Percentiles rank a stretch among this genome's conserved stretches.
These are phyloP conservation scores for Limtongia smithiae DNA, from an alignment of 805 yeast genomes.

Conservation along the genomic window DNA sequence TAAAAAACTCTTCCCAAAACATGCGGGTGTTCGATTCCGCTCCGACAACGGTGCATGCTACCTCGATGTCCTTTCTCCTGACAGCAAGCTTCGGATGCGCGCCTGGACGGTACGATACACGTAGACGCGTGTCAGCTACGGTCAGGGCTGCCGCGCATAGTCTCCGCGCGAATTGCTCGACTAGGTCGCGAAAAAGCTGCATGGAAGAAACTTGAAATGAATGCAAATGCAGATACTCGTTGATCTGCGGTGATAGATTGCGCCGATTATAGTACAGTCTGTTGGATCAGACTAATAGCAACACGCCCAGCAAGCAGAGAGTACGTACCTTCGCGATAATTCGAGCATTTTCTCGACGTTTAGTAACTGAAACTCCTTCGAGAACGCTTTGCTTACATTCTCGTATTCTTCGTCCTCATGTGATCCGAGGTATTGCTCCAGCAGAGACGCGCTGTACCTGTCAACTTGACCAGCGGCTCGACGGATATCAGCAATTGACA, in stretches of 20 bases:
- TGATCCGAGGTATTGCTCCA: background rate
- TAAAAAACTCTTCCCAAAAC: conserved; percentile 5
- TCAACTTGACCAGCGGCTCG: conserved; percentile 3
- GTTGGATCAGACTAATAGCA: too few relatives aligned
- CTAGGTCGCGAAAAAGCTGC: conserved; percentile 6
- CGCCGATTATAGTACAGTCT: conserved; percentile 15
- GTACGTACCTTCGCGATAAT: conserved; percentile 12
- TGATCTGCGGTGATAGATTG: conserved; percentile 1
- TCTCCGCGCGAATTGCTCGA: conserved; percentile 12
- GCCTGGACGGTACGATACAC: conserved; percentile 2
- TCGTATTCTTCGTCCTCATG: conserved; percentile 2
- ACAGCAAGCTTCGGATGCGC: conserved; percentile 5
- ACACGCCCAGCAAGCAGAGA: too few relatives aligned
- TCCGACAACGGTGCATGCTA: conserved; percentile 20
- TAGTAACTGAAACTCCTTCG: conserved; percentile 6
- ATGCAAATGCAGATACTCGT: background rate
- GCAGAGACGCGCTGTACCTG: background rate
- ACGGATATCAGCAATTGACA: conserved; percentile 1
- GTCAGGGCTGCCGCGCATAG: conserved; percentile 12
- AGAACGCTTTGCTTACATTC: background rate
- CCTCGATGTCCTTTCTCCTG: conserved; percentile 8
- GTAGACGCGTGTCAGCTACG: conserved; percentile 16
- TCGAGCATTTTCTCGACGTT: conserved; percentile 16
- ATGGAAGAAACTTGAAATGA: conserved; percentile 12
- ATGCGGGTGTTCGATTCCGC: background rate